Evolutionary conservation across 164 flowering plant genomes (phyloP).

Genomic region (Kingdonia uniflora): DNA sequence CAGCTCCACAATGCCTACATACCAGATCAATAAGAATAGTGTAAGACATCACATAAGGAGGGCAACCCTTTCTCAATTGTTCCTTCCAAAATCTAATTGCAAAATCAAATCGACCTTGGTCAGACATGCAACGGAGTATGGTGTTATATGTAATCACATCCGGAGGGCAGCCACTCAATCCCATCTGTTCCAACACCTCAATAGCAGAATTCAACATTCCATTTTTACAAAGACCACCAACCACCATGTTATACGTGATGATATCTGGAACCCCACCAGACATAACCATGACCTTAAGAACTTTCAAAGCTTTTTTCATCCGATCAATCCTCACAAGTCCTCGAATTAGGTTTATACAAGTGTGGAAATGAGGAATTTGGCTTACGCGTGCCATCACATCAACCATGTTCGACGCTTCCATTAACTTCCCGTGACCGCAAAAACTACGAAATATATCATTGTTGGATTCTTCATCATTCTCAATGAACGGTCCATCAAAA

Average conservation of each 20-base stretch:
- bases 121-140: slow-evolving; percentile 53
- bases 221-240: slow-evolving; percentile 57
- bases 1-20: slow-evolving; percentile 47
- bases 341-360: slow-evolving; percentile 51
- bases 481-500: slow-evolving; percentile 42
- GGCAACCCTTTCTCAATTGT: slow-evolving; percentile 66
- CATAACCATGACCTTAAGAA: slow-evolving; percentile 56
- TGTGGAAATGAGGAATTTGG: slow-evolving; percentile 64
- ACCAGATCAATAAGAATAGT: slow-evolving; percentile 63
- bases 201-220: slow-evolving; percentile 38
- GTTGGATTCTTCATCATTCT: slow-evolving; percentile 53
- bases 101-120: slow-evolving; percentile 30
- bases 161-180: slow-evolving; percentile 69
- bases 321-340: slow-evolving; percentile 42
- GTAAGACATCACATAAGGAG: slow-evolving; percentile 53
- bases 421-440: slow-evolving; percentile 43
- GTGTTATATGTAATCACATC: slow-evolving; percentile 78
- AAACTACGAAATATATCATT: slow-evolving; percentile 48
- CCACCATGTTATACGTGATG: slow-evolving; percentile 74
- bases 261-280: slow-evolving; percentile 84
- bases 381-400: slow-evolving; percentile 58
- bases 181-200: slow-evolving; percentile 57
- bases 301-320: slow-evolving; percentile 42
- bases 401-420: slow-evolving; percentile 46
- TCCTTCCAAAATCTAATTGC: slow-evolving; percentile 73